These are phyloP conservation scores for Solanum corneliomulleri DNA, from an alignment of 257 asterid genomes.

Conservation along the genomic window DNA sequence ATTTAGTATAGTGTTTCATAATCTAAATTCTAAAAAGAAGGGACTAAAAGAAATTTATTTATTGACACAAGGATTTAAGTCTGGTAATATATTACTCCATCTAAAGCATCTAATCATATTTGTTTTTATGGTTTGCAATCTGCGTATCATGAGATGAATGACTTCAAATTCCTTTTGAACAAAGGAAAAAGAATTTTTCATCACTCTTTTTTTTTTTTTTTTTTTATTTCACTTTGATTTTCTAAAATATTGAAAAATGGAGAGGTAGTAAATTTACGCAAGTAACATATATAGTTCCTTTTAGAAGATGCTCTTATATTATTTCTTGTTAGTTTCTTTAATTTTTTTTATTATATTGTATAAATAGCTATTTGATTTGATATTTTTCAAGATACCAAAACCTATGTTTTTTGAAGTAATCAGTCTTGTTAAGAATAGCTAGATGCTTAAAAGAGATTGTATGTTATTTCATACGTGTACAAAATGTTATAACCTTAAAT, in stretches of 20 bases:
- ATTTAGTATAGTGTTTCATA: too few species aligned
- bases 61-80: neutral
- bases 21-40: neutral
- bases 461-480: neutral
- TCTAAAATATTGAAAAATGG: too few species aligned
- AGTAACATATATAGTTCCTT: neutral
- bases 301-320: neutral
- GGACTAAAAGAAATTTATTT: neutral
- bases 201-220: neutral
- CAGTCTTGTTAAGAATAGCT: too few species aligned
- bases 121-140: neutral
- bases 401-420: neutral
- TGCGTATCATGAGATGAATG: neutral
- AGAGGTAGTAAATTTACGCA: neutral
- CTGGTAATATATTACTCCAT: neutral
- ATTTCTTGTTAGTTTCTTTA: neutral
- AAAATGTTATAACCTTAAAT: neutral
- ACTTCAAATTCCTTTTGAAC: neutral
- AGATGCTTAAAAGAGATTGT: too few species aligned
- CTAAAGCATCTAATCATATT: neutral
- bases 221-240: neutral
- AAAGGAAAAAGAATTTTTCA: too few species aligned
- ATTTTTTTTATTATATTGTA: too few species aligned
- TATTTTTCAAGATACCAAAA: too few species aligned
- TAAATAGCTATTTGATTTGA: neutral